Percentiles rank a stretch among this genome's conserved stretches.
phyloP scores from a whole-genome alignment of 495 filamentous ascomycete genomes.

The Aspergillus leporis region DNA sequence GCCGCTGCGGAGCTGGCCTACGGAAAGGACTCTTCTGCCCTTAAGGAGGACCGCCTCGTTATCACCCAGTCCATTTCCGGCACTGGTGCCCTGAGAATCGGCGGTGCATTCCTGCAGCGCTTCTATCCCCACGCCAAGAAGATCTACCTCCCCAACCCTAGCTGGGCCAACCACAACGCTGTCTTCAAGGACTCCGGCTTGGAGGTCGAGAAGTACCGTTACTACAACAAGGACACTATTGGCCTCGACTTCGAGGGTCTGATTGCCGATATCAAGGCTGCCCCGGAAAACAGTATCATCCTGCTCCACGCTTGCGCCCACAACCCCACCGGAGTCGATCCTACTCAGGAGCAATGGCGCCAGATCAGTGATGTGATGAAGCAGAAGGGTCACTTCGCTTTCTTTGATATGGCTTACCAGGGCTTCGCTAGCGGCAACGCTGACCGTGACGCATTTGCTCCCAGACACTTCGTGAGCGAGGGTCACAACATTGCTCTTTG shows the following conservation, averaged over 20 bases:
- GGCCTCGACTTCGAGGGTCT: conserved; percentile 96
- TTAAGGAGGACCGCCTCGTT: conserved; percentile 77
- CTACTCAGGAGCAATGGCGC: conserved; percentile 89
- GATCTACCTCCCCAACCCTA: conserved; percentile 92
- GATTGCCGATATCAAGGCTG: conserved; percentile 85
- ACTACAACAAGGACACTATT: conserved; percentile 99
- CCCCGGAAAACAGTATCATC: conserved; percentile 83
- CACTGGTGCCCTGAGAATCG: conserved; percentile 92
- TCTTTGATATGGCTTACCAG: conserved; percentile 99
- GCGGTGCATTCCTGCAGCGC: conserved; percentile 85
- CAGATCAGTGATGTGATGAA: conserved; percentile 88
- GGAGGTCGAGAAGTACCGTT: conserved; percentile 89
- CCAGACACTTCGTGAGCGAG: conserved; percentile 87
- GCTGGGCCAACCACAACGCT: conserved; percentile 97
- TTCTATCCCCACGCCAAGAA: conserved; percentile 89
- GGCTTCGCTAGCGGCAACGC: conserved; percentile 94
- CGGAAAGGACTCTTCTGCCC: conserved; percentile 70
- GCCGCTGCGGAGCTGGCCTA: conserved; percentile 90
- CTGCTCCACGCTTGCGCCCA: conserved; percentile 96
- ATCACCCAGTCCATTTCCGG: conserved; percentile 98
- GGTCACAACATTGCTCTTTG: conserved; percentile 87
- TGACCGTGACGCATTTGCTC: conserved; percentile 86
- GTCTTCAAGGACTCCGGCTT: conserved; percentile 93
- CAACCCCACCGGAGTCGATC: conserved; percentile 98
- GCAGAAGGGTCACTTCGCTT: conserved; percentile 84